A percentile compares a stretch with the other conserved stretches of the same genome.
These are phyloP conservation scores for Cladosporium cucumerinum DNA, from an alignment of 2,329 filamentous ascomycete genomes.

Conservation along the genomic window DNA sequence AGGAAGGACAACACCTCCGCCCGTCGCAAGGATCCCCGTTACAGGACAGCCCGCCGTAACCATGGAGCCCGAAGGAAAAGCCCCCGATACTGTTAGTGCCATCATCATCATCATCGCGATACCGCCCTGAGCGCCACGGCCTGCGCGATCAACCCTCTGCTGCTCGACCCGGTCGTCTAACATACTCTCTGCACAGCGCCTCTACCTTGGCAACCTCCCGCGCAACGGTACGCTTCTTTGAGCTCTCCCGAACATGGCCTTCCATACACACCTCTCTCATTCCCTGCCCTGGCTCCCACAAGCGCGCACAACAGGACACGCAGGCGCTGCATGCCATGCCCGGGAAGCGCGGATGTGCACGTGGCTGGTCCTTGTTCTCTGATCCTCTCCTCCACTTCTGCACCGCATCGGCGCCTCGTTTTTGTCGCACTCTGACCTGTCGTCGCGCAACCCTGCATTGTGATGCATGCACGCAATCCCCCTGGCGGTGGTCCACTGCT, in stretches of 20 bases:
- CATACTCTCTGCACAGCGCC: conserved; percentile 32
- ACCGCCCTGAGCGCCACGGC: neutral
- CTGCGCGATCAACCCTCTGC: neutral
- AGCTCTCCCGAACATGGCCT: conserved; percentile 13
- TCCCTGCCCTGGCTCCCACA: conserved; percentile 11
- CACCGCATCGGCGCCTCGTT: conserved; percentile 14
- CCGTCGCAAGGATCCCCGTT: neutral
- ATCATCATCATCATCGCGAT: neutral
- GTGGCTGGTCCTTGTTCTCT: conserved; percentile 8
- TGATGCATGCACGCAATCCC: conserved; percentile 2
- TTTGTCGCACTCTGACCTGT: conserved; percentile 1
- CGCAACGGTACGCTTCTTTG: conserved; percentile 71
- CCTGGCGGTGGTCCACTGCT: conserved; percentile 12
- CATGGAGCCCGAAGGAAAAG: conserved; percentile 16
- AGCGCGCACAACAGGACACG: conserved; percentile 18
- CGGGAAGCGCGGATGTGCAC: conserved; percentile 14
- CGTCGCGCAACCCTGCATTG: conserved; percentile 10
- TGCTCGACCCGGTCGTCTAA: conserved; percentile 12
- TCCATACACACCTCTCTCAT: conserved; percentile 11
- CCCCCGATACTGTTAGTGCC: conserved; percentile 16
- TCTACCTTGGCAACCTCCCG: conserved; percentile 97
- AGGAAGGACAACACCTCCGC: conserved; percentile 6
- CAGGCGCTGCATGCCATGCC: conserved; percentile 13
- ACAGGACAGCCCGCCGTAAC: conserved; percentile 7
- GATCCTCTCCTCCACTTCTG: conserved; percentile 1